Evolutionary conservation across 2,329 filamentous ascomycete genomes (phyloP).

Genomic region (Magnaporthiopsis rhizophila): DNA sequence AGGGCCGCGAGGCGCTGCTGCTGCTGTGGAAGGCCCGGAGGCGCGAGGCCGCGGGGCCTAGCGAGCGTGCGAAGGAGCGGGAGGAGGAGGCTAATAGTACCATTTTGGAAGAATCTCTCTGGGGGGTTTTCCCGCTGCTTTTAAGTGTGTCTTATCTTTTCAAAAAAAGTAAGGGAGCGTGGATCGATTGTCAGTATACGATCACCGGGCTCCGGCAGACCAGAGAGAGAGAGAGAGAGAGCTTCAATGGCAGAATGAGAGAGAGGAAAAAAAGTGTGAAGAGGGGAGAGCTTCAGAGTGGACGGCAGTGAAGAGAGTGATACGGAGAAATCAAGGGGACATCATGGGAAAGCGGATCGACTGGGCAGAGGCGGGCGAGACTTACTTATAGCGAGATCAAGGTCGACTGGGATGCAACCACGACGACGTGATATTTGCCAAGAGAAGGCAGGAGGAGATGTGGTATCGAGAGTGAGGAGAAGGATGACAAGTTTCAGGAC

Average conservation of each 20-base stretch:
- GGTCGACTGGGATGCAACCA: too few species aligned
- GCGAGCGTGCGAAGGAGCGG: constrained; percentile 14
- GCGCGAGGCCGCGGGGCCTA: constrained; percentile 14
- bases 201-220: background rate
- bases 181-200: background rate
- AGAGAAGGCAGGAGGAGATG: too few species aligned
- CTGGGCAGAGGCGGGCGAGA: background rate
- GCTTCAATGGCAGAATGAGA: background rate
- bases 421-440: too few species aligned
- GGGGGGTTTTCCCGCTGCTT: too few species aligned
- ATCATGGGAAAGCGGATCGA: background rate
- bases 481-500: background rate
- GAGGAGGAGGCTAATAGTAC: constrained; percentile 15
- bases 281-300: background rate
- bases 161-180: background rate
- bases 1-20: constrained; percentile 8
- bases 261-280: background rate
- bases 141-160: background rate
- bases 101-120: constrained; percentile 14
- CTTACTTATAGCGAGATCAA: too few species aligned
- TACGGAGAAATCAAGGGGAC: background rate
- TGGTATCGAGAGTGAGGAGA: background rate
- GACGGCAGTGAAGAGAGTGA: too few species aligned
- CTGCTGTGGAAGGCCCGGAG: constrained; percentile 14
- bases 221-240: too few species aligned